Evolutionary conservation across 2,329 filamentous ascomycete species (phyloP).

Genomic region (Aspergillus fumigatiaffinis): DNA sequence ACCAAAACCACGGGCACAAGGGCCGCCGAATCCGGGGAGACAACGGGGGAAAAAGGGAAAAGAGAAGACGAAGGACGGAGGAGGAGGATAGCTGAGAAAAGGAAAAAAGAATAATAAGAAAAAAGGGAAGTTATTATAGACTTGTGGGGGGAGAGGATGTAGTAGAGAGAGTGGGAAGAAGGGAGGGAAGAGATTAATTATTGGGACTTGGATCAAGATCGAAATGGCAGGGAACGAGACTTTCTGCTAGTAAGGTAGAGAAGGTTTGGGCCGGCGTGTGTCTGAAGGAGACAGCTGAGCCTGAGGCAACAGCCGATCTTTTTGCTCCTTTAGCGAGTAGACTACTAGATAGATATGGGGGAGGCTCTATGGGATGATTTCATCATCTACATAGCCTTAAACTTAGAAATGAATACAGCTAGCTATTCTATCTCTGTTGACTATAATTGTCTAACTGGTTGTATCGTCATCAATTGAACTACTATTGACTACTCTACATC

Average conservation of each 20-base stretch:
- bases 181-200: constrained; percentile 9
- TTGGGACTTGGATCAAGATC: constrained; percentile 8
- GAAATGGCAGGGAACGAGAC: constrained; percentile 10
- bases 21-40: constrained; percentile 23
- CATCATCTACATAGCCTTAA: background rate
- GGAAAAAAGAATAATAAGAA: constrained; percentile 10
- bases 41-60: constrained; percentile 15
- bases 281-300: background rate
- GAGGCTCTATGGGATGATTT: background rate
- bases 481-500: background rate
- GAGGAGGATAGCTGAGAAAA: constrained; percentile 3
- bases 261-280: constrained; percentile 8
- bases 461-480: background rate
- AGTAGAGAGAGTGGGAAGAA: constrained; percentile 12
- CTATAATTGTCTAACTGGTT: background rate
- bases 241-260: constrained; percentile 1
- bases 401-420: background rate
- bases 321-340: background rate
- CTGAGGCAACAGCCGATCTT: background rate
- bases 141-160: constrained; percentile 4
- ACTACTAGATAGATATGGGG: background rate
- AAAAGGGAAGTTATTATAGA: constrained; percentile 10
- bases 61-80: constrained; percentile 14
- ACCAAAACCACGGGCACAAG: constrained; percentile 32
- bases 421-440: background rate